Evolutionary conservation across 1,139 yeast genomes (phyloP), one percentile per base, ranked within the genome.

Genomic region (Geotrichum reessii): DNA sequence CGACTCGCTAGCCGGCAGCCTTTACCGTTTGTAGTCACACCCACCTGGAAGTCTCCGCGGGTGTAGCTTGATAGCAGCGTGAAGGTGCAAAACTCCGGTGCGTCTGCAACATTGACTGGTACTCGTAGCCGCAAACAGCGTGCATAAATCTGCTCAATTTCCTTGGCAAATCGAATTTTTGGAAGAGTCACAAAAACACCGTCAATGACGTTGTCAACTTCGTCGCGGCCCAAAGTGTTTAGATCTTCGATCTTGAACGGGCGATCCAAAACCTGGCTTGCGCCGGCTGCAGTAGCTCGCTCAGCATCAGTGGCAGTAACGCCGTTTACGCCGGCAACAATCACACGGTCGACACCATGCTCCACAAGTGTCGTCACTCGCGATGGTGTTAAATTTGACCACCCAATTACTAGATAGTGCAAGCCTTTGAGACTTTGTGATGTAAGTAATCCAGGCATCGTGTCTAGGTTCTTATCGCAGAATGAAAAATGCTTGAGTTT

Each of bases 1-100:
- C 96, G 78, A 60, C 85, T 82, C 0, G 97, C 96, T 58, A 92
- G 75, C 61, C 90, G 83, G 73, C 97, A 92, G 1, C 98, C 97
- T 71, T 87, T 87, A 0, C 97, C 96, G 46, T 84, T 81, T 0
- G 98, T 92, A 8, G 95, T 84, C 5, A 92, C 83, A 0, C 96
- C 96, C 56, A 92, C 67, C 71, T 88, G 95, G 72, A 92, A 83
- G 62, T 82, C 84, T 1, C 95, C 95, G 58, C 85, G 83, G 0
- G 76, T 74, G 68, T 81, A 82, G 0, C 93, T 83, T 0, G 97
- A 88, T 44, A 90, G 75, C 59, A 91, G 71, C 0, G 95, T 83
- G 69, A 92, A 92, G 0, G 92, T 82, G 59, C 95, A 87, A 47
- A 79, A 76, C 49, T 84, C 84, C 0, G 92, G 84, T 6, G 83